Base-by-base conservation (phyloP, 352 stramenopile species). In the Albugo laibachii region DNA sequence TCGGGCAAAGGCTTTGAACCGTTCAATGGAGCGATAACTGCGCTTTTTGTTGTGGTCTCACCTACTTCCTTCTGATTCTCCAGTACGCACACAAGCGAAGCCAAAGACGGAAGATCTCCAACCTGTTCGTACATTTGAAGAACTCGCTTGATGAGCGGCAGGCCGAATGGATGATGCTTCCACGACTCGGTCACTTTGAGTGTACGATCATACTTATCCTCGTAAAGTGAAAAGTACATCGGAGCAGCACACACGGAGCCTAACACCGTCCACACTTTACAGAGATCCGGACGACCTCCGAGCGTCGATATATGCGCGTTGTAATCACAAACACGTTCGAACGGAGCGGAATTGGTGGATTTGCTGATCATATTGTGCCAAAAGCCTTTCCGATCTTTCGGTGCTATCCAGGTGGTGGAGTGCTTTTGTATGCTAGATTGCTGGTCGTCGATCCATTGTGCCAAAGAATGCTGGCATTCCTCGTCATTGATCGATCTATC, bases 251-350 rank as follows among this genome's bases (percentile, higher is more conserved):
- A 69, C 15, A 73, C 78, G 18, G 86, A 67, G 44, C 83, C 69
- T 4, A 92, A 48, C 3, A 92, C 43, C 13, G 72, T 81, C 78
- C 78, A 92, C 45, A 88, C 70, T 47, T 87, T 69, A 16, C 79
- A 59, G n/a, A 88, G 61, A 48, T 92, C 78, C 0, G 58, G 61
- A 1, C 77, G 59, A 5, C 75, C 45, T 13, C 45, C 51, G 13
- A 41, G 19, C 18, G 16, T n/a, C 8, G 51, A 42, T 24, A 11
- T 14, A 2, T 35, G 18, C 36, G 51, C 43, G 20, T 56, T 42
- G 13, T 13, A 20, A 14, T 12, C 15, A 11, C 37, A 47, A 15
- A 19, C 45, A 21, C 31, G 31, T 5, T 36, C 13, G 4, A 55
- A 13, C 13, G 13, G 15, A 16, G 43, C 3, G 39, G 43, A 21